A percentile compares a stretch with the other conserved stretches of the same genome.
phyloP scores from a whole-genome alignment of 305 asterid species.

The Ruellia speciosa region DNA sequence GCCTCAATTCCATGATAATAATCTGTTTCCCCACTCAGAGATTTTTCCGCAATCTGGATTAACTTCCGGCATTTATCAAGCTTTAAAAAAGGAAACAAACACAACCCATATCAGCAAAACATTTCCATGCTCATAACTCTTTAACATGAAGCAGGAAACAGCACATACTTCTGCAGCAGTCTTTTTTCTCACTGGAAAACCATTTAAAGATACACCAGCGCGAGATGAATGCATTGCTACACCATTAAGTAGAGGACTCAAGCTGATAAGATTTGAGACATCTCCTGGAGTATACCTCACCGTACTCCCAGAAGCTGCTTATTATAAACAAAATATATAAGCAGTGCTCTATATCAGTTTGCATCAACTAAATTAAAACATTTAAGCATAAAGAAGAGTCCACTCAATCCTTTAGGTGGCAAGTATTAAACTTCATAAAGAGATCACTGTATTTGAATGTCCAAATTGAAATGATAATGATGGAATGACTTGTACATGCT shows the following conservation, averaged over 20 bases:
- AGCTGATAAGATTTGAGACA: conserved; percentile 48
- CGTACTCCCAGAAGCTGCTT: conserved; percentile 54
- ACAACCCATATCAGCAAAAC: conserved; percentile 22
- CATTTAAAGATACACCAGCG: conserved; percentile 39
- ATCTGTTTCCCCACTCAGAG: conserved; percentile 52
- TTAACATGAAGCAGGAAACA: conserved; percentile 20
- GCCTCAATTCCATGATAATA: conserved; percentile 79
- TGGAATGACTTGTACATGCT: conserved; percentile 1
- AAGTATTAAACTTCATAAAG: too few relatives aligned
- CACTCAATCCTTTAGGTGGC: neutral
- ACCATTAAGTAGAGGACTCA: conserved; percentile 38
- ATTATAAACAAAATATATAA: conserved; percentile 1
- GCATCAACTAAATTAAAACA: conserved; percentile 4
- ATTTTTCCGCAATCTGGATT: conserved; percentile 65
- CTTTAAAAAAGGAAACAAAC: conserved; percentile 25
- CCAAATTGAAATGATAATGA: neutral
- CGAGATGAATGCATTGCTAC: conserved; percentile 42
- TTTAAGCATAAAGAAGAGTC: neutral
- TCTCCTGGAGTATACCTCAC: conserved; percentile 61
- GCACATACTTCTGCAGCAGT: conserved; percentile 49
- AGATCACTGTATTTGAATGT: neutral
- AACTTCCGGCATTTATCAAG: conserved; percentile 73
- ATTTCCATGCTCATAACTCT: conserved; percentile 13
- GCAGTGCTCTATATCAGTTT: conserved; percentile 10
- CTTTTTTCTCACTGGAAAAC: conserved; percentile 35